Percentiles rank a stretch among this genome's conserved stretches.
Conservation (phyloP, 257 asterid genomes). For the Cinchona pubescens region DNA sequence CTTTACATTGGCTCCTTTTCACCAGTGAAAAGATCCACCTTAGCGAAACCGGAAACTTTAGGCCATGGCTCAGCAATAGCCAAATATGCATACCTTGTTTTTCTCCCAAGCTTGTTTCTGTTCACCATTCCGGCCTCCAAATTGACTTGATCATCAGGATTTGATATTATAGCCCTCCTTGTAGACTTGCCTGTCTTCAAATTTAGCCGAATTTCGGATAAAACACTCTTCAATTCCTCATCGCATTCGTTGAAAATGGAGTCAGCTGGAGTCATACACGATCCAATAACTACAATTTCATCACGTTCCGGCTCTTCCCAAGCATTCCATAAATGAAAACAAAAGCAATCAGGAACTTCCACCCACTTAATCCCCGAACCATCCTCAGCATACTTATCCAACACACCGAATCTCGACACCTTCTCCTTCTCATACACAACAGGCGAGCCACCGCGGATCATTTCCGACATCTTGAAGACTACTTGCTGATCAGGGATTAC, state of each 20-base stretch:
- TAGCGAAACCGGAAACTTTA: conserved; percentile 90
- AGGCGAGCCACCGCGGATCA: conserved; percentile 93
- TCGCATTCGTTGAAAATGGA: conserved; percentile 95
- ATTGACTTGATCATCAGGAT: conserved; percentile 59
- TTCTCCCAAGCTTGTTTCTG: conserved; percentile 79
- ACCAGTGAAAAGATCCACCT: conserved; percentile 75
- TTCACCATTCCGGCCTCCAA: conserved; percentile 98
- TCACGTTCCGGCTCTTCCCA: conserved; percentile 88
- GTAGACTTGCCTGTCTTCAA: conserved; percentile 72
- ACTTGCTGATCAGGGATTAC: conserved; percentile 93
- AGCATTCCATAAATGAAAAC: conserved; percentile 98
- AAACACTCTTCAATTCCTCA: conserved; percentile 64
- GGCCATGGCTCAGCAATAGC: conserved; percentile 99
- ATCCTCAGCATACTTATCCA: conserved; percentile 57
- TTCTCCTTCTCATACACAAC: conserved; percentile 73
- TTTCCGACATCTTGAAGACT: conserved; percentile 85
- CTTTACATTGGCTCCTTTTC: too few species aligned
- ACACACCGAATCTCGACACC: conserved; percentile 67
- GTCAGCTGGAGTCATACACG: conserved; percentile 99
- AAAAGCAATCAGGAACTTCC: conserved; percentile 84
- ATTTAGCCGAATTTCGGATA: conserved; percentile 85
- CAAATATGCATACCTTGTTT: conserved; percentile 67
- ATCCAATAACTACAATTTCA: conserved; percentile 86
- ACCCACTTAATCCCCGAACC: conserved; percentile 55
- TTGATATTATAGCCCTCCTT: conserved; percentile 48